Base-by-base conservation (phyloP, 129 eudicot species). In the Ambrosia artemisiifolia region DNA sequence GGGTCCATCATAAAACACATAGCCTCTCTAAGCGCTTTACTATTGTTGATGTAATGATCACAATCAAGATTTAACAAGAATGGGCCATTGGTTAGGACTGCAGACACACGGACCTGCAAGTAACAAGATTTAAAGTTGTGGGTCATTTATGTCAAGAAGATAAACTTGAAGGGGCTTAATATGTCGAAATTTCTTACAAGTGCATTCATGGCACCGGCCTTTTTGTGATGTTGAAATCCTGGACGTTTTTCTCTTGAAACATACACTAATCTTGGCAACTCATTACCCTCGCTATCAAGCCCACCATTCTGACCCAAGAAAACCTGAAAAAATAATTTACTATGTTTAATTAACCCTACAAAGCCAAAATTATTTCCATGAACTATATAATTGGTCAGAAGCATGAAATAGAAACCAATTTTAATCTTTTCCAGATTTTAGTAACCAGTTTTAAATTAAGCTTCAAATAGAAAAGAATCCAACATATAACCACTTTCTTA, bases 1-100 rank as follows among this genome's bases (percentile, higher is more conserved):
- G 99, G 99, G 75, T 95, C 99, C 99, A 95, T 95, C 85, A 95
- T 75, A 73, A 95, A 95, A 71, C 99, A 95, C 99, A 95, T 95
- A 36, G 99, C 94, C 84, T 95, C 99, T 50, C 99, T 85, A 75
- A 95, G 56, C 1, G 99, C 99, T 82, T 95, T 95, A 85, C 99
- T 95, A 71, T 91, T 95, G 82, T 95, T 95, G 65, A 95, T 88
- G 91, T 95, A 95, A 48, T 95, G 99, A 90, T 95, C 99, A 88
- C 99, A 95, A 85, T 95, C 99, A 72, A 95, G 99, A 91, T 95
- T 95, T 82, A 95, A 88, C 85, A 95, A 74, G 82, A 95, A 95
- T 46, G 99, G 99, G 42, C 99, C 99, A 78, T 95, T 95, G 8
- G 99, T 95, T 68, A 95, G 97, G 75, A 95, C 99, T 67, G 99